Evolutionary conservation across 2,329 filamentous ascomycete species (phyloP).

Genomic region (Scedosporium minutisporum): DNA sequence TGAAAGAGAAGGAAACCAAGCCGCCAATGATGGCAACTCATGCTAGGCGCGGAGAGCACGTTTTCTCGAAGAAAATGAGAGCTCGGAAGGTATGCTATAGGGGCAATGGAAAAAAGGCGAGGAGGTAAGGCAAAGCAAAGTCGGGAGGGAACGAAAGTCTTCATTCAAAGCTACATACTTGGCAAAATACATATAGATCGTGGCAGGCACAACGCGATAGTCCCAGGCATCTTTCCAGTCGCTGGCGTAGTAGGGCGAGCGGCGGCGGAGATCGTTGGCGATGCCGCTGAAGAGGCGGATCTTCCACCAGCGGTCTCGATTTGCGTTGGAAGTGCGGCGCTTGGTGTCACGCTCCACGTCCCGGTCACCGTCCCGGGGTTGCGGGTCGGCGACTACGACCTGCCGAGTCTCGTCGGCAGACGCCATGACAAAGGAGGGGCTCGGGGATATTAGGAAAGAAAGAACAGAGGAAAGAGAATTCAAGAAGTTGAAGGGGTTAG

Average conservation of each 20-base stretch:
- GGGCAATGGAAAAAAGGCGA: background rate
- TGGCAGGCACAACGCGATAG: conserved; percentile 78
- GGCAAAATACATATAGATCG: conserved; percentile 90
- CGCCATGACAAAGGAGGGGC: background rate
- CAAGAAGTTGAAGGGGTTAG: background rate
- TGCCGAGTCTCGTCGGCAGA: background rate
- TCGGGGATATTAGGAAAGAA: background rate
- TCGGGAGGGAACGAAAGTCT: conserved; percentile 17
- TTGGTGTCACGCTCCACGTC: background rate
- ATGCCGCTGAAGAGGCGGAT: conserved; percentile 70
- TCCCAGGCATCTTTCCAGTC: conserved; percentile 86
- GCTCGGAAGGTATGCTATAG: background rate
- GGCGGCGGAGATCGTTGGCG: conserved; percentile 63
- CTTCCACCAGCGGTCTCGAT: conserved; percentile 56
- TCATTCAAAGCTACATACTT: conserved; percentile 43
- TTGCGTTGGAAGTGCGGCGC: background rate
- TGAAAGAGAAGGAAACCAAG: background rate
- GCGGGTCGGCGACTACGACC: background rate
- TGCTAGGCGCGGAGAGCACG: too few relatives aligned
- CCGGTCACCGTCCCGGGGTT: background rate
- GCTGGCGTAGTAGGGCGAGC: conserved; percentile 68
- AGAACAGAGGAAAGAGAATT: background rate
- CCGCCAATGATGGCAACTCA: background rate
- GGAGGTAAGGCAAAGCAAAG: conserved; percentile 2
- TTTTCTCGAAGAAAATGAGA: background rate